phyloP scores from a whole-genome alignment of 1,284 basidiomycete genomes.

The Neotropicomus parvogracilis region DNA sequence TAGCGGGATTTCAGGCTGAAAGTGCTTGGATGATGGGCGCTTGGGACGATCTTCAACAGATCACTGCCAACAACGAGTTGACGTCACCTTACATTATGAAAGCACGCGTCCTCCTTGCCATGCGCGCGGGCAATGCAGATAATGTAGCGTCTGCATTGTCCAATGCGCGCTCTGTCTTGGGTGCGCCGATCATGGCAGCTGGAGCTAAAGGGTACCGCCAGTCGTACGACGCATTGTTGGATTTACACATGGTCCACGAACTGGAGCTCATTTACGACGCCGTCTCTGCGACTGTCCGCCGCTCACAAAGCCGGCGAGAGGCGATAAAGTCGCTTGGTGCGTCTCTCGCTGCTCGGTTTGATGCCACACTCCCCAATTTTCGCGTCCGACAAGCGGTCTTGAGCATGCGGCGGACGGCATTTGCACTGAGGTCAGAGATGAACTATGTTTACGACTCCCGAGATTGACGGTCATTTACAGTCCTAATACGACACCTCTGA shows the following conservation, averaged over 20 bases:
- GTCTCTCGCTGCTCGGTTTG: conserved; percentile 58
- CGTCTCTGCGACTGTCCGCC: conserved; percentile 35
- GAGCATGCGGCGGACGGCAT: conserved; percentile 86
- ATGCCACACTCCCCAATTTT: conserved; percentile 86
- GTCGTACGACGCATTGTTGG: conserved; percentile 83
- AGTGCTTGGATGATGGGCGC: conserved; percentile 95
- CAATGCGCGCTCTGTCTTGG: conserved; percentile 74
- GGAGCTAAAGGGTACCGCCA: conserved; percentile 80
- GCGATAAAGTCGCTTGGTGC: conserved; percentile 26
- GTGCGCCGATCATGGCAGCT: conserved; percentile 77
- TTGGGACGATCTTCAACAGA: conserved; percentile 76
- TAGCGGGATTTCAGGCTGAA: conserved; percentile 88
- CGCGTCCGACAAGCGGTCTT: conserved; percentile 88
- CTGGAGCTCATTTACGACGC: conserved; percentile 73
- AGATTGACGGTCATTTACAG: conserved; percentile 19
- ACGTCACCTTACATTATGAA: conserved; percentile 70
- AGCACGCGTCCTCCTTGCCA: conserved; percentile 79
- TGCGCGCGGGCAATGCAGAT: conserved; percentile 54
- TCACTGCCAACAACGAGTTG: conserved; percentile 50
- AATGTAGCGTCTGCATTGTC: conserved; percentile 53
- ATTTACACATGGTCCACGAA: conserved; percentile 89
- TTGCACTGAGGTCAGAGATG: conserved; percentile 61
- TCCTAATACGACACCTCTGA: conserved; percentile 33
- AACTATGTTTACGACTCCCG: not conserved
- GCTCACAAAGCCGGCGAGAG: conserved; percentile 37